Evolutionary conservation across 1,284 basidiomycete species (phyloP).

Genomic region (Pseudozyma thailandica): DNA sequence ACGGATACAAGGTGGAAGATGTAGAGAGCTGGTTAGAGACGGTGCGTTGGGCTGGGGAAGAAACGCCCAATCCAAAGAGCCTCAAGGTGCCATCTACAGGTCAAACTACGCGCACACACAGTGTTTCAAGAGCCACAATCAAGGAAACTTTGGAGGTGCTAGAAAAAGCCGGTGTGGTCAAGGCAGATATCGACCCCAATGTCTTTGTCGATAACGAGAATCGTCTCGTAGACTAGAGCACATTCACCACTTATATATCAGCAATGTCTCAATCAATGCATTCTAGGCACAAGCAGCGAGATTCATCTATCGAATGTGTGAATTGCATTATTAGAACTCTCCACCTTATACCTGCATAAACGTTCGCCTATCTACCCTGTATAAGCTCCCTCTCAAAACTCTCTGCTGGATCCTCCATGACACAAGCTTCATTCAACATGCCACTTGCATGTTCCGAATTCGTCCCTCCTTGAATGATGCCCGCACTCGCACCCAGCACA

Average conservation of each 20-base stretch:
- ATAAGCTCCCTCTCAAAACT: slow-evolving; percentile 48
- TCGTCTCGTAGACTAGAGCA: slow-evolving; percentile 27
- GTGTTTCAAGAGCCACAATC: slow-evolving; percentile 42
- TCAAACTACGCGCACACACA: slow-evolving; percentile 46
- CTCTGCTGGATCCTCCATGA: slow-evolving; percentile 61
- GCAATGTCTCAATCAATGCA: neutral
- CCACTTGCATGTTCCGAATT: slow-evolving; percentile 41
- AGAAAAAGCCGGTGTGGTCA: slow-evolving; percentile 58
- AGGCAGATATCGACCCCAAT: slow-evolving; percentile 6
- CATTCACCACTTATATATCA: neutral
- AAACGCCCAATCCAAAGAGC: slow-evolving; percentile 33
- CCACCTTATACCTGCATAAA: no score
- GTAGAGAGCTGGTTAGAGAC: slow-evolving; percentile 73
- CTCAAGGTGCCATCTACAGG: slow-evolving; percentile 27
- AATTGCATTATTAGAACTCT: no score
- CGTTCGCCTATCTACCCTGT: slow-evolving; percentile 21
- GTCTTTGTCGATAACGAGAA: slow-evolving; percentile 20
- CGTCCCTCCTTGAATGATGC: slow-evolving; percentile 51
- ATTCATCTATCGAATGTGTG: no score
- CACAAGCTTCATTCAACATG: slow-evolving; percentile 48
- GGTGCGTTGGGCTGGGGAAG: slow-evolving; percentile 61
- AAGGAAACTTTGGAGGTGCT: slow-evolving; percentile 46
- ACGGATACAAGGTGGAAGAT: slow-evolving; percentile 76
- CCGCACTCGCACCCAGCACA: slow-evolving; percentile 51
- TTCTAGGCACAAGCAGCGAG: no score